Evolutionary conservation across 345 rosid species (phyloP).

Genomic region (Syzygium aqueum): DNA sequence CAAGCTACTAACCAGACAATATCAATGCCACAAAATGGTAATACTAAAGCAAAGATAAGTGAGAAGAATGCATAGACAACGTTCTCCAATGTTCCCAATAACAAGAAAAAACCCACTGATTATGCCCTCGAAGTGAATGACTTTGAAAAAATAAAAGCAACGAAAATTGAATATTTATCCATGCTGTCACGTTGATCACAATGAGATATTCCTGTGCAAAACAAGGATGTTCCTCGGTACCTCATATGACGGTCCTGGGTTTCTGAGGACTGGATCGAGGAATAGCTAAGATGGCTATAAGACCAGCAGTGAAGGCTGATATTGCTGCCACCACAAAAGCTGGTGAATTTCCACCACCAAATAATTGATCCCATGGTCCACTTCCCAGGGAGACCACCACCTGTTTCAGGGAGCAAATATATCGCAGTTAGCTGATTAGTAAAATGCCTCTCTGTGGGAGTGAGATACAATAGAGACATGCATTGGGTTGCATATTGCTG

Average conservation of each 20-base stretch:
- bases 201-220: not conserved
- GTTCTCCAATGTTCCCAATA: not conserved
- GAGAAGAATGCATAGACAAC: not conserved
- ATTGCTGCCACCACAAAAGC: conserved; percentile 72
- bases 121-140: not conserved
- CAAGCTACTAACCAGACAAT: not conserved
- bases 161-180: not conserved
- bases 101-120: not conserved
- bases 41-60: not conserved
- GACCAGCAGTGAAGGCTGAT: conserved; percentile 55
- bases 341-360: conserved; percentile 85
- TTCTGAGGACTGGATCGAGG: conserved; percentile 64
- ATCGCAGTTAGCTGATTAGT: not conserved
- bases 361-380: conserved; percentile 91
- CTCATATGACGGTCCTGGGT: conserved; percentile 40
- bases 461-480: not conserved
- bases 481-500: not conserved
- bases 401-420: not conserved
- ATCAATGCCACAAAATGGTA: not conserved
- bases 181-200: not conserved
- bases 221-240: conserved; percentile 23
- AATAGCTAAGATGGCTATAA: conserved; percentile 76
- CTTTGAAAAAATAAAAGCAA: not conserved
- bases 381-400: conserved; percentile 60
- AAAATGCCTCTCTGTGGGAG: not conserved